Percentiles rank a stretch among this genome's conserved stretches.
These are phyloP conservation scores for Beauveria asiatica DNA, from an alignment of 2,329 filamentous ascomycete genomes.

Conservation along the genomic window DNA sequence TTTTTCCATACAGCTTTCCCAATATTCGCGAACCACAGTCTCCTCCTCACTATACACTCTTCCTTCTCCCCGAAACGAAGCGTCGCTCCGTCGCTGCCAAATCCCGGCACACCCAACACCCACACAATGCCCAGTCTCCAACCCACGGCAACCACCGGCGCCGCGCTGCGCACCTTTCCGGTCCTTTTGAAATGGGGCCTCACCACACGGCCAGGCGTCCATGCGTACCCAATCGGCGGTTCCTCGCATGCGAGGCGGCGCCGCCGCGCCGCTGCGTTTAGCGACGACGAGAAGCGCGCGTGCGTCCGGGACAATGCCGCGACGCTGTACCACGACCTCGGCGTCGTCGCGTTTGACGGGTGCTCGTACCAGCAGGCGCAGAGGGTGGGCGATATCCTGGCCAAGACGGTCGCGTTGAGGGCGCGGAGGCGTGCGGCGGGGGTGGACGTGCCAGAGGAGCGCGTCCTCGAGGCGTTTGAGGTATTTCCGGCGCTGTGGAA, in stretches of 20 bases:
- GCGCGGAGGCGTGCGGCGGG: constrained; percentile 1
- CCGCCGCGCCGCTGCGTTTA: not conserved
- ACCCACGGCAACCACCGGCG: not conserved
- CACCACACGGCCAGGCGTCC: not conserved
- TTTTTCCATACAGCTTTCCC: no score
- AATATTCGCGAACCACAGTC: no score
- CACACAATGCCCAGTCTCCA: not conserved
- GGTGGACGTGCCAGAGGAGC: not conserved
- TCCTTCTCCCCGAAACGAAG: no score
- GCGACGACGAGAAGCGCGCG: not conserved
- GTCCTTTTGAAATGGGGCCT: constrained; percentile 2
- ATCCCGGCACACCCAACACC: no score
- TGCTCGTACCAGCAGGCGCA: constrained; percentile 15
- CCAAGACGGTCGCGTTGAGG: constrained; percentile 13
- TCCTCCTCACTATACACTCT: no score
- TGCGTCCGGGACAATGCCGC: not conserved
- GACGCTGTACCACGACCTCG: constrained; percentile 23
- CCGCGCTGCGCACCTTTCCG: not conserved
- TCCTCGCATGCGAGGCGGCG: not conserved
- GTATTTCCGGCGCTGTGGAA: constrained; percentile 51
- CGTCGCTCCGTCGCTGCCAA: no score
- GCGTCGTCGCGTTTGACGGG: constrained; percentile 24
- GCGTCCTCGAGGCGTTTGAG: constrained; percentile 34
- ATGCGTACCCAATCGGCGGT: not conserved
- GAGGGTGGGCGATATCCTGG: constrained; percentile 19